Base-by-base conservation (phyloP, 345 rosid genomes). In the Salix purpurea region DNA sequence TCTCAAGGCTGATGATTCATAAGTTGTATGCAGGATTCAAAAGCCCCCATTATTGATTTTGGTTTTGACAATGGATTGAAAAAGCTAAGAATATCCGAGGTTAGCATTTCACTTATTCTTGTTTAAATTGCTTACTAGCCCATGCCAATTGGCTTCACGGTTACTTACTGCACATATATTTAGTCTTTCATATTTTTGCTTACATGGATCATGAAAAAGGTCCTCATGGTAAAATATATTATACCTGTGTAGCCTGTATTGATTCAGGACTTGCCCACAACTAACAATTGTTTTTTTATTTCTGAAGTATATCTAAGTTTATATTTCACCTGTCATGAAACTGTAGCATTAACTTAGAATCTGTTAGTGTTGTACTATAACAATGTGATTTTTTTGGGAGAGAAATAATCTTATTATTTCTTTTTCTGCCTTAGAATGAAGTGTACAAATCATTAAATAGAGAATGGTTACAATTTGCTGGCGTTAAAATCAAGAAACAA, bases 71-170 rank as follows among this genome's bases (percentile, higher is more conserved):
- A 69, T 81, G 94, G 88, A 72, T 58, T 60, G 73, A 90, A 82
- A 84, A 84, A 65, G 75, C 84, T 93, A 72, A 89, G 81, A 61
- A 77, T 90, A 83, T 81, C 88, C 40, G 96, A 96, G 98, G 99
- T 95, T 74, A 86, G 87, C 58, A 39, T 79, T 75, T 77, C 39
- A n/a, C 65, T 70, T 68, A 44, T 40, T 71, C 69, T 72, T 58
- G 69, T 70, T 72, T 69, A 64, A 71, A 58, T 71, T 52, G 23
- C 50, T 73, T 74, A 23, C 7, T 64, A 6, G 50, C 40, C 32
- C 26, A 18, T 39, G 64, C 24, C 26, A n/a, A 52, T 54, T 24
- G 30, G 60, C 30, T 30, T 36, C 15, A 26, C 28, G 12, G 15
- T 10, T 5, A 21, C 15, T 62, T 62, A 26, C 3, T 9, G 6